Evolutionary conservation across 257 asterid species (phyloP).

Genomic region (Haberlea rhodopensis): DNA sequence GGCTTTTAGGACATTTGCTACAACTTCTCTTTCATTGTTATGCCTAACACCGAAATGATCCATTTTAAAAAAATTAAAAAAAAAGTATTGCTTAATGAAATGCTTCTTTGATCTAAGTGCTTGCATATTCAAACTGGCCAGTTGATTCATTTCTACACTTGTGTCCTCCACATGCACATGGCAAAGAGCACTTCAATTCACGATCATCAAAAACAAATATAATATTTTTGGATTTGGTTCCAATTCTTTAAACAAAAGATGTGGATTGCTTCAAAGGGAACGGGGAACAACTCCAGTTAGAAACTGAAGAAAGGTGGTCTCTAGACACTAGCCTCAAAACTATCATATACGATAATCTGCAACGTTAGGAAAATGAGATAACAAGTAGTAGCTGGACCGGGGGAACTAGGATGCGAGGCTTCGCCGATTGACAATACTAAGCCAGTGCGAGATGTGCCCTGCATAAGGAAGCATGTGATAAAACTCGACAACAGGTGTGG

Average conservation of each 20-base stretch:
- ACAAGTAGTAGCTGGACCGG: too few species aligned
- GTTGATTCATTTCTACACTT: not conserved
- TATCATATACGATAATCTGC: too few species aligned
- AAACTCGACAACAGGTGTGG: constrained; percentile 40
- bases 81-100: not conserved
- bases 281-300: not conserved
- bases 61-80: too few species aligned
- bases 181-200: not conserved
- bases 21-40: too few species aligned
- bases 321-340: constrained; percentile 37
- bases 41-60: not conserved
- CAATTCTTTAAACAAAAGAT: not conserved
- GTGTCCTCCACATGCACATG: not conserved
- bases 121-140: not conserved
- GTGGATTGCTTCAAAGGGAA: not conserved
- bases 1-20: not conserved
- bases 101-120: not conserved
- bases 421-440: too few species aligned
- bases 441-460: constrained; percentile 46
- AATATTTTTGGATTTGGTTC: not conserved
- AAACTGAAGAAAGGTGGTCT: not conserved
- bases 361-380: too few species aligned
- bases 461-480: constrained; percentile 64
- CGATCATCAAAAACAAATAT: not conserved
- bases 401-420: too few species aligned